Base-by-base conservation (phyloP, 179 eudicot genomes). In the Beta macrorhiza region DNA sequence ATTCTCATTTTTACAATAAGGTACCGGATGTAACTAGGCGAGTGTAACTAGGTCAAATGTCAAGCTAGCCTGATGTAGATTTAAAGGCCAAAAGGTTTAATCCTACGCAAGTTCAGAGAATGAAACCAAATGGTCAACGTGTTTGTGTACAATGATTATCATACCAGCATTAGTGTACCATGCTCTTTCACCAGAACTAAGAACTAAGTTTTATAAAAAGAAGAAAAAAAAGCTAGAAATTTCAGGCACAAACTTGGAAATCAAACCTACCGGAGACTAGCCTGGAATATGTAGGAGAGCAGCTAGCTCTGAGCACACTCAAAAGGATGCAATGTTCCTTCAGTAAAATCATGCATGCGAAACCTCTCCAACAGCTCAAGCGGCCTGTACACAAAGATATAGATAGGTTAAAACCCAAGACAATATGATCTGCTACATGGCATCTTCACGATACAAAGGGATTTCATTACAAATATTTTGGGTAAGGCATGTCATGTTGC, bases 231-330 rank as follows among this genome's bases (percentile, higher is more conserved):
- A 58, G 22, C 52, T 16, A 49, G 10, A 67, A 67, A 42, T 15
- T 4, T 67, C 20, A n/a, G 70, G 70, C 70, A 32, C 17, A 5
- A 67, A 67, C 11, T 72, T 14, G 3, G 1, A 29, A 42, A 4
- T 55, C 55, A 67, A 7, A 64, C 17, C 64, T 67, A 55, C 57
- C 32, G 73, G 32, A 77, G 20, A 74, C 80, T 67, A 62, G 67
- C 77, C 81, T 72, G 69, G 25, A 71, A 75, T 22, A 22, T 61
- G 25, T 11, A 22, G 55, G 55, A 68, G 55, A 65, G 72, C 65
- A 53, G 65, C 87, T 85, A 96, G 90, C 92, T 96, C 87, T 96
- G 99, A 82, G 96, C 87, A 84, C 98, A 96, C 87, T 96, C 96
- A 82, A 96, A 94, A 73, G 96, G 96, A 87, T 91, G 96, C 76